These are phyloP conservation scores for Corymbia calophylla DNA, from an alignment of 441 rosid genomes.

Conservation along the genomic window DNA sequence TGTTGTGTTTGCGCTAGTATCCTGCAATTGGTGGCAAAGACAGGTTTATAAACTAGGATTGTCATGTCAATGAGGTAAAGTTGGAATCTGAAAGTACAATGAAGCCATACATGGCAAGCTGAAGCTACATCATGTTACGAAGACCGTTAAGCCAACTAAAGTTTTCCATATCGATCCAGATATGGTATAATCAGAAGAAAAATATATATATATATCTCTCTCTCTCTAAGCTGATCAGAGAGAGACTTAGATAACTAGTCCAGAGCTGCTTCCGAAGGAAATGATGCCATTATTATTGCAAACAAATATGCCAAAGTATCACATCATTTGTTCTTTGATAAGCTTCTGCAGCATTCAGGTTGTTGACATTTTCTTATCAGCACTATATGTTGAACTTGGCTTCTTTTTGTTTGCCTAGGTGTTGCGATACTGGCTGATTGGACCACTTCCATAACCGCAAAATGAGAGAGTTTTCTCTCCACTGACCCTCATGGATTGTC, in stretches of 20 bases:
- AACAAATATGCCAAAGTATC: not conserved
- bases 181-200: not conserved
- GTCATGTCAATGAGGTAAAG: not conserved
- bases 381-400: not conserved
- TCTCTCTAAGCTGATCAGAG: not conserved
- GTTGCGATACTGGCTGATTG: not conserved
- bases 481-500: not conserved
- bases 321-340: not conserved
- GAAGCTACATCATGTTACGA: not conserved
- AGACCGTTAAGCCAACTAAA: not conserved
- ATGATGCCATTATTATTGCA: not conserved
- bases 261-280: not conserved
- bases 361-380: not conserved
- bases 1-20: constrained; percentile 1
- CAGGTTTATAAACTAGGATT: not conserved
- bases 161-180: not conserved
- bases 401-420: not conserved
- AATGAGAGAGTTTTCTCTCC: not conserved
- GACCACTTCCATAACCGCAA: not conserved
- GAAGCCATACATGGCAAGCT: not conserved
- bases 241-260: not conserved
- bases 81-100: not conserved
- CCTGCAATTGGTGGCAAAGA: constrained; percentile 15
- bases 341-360: not conserved
- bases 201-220: not conserved